These are phyloP conservation scores for Malania oleifera DNA, from an alignment of 164 flowering plant genomes.

Conservation along the genomic window DNA sequence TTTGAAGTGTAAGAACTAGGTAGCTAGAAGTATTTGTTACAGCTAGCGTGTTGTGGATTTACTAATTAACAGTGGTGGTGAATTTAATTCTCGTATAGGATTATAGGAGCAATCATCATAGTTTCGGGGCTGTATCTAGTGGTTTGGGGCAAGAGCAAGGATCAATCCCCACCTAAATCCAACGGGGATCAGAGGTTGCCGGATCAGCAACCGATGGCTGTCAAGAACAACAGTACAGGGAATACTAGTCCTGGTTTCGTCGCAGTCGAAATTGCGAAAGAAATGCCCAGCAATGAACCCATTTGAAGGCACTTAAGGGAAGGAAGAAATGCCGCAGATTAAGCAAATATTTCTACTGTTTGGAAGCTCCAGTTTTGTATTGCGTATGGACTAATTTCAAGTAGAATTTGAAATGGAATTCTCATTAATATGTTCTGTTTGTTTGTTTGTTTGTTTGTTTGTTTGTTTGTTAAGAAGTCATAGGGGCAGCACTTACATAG, in stretches of 20 bases:
- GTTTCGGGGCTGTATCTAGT: neutral
- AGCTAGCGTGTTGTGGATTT: neutral
- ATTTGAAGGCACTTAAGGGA: slow-evolving; percentile 7
- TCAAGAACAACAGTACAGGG: neutral
- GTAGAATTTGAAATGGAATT: too few relatives aligned
- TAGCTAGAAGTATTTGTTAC: too few relatives aligned
- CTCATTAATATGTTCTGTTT: too few relatives aligned
- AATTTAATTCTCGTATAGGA: neutral
- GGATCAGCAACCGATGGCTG: slow-evolving; percentile 4
- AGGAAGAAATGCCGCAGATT: neutral
- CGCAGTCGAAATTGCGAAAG: neutral
- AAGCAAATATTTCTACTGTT: neutral
- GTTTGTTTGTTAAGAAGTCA: too few relatives aligned
- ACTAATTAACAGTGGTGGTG: neutral
- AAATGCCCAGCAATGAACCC: neutral
- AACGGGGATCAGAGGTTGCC: neutral
- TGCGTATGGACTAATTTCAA: neutral
- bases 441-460: too few relatives aligned
- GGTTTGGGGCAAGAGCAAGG: slow-evolving; percentile 4
- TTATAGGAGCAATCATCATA: neutral
- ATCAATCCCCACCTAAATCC: neutral
- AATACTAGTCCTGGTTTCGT: neutral
- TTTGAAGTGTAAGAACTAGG: too few relatives aligned
- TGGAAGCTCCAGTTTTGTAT: neutral
- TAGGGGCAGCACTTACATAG: too few relatives aligned